Evolutionary conservation across 371 early-diverging fungal genomes (phyloP).

Genomic region (Batrachochytrium dendrobatidis): DNA sequence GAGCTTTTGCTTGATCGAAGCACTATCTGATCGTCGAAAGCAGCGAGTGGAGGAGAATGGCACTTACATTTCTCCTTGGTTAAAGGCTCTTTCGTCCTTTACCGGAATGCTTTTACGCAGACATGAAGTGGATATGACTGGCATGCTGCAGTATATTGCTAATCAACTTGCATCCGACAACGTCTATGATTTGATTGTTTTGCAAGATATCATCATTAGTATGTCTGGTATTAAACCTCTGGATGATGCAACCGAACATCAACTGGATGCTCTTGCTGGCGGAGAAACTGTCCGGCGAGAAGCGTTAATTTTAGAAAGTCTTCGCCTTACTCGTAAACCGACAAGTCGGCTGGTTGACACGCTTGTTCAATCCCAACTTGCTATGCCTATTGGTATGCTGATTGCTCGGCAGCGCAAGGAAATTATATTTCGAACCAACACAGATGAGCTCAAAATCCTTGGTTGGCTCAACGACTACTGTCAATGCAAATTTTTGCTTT

Average conservation of each 20-base stretch:
- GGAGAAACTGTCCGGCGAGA: constrained; percentile 52
- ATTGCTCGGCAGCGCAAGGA: constrained; percentile 47
- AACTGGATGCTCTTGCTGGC: constrained; percentile 62
- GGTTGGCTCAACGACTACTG: constrained; percentile 51
- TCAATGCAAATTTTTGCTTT: constrained; percentile 56
- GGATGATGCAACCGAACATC: constrained; percentile 38
- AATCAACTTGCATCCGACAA: constrained; percentile 50
- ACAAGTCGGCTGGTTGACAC: constrained; percentile 48
- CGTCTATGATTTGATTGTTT: constrained; percentile 45
- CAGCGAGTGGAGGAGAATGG: constrained; percentile 51
- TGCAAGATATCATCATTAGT: constrained; percentile 66
- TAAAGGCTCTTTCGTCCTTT: constrained; percentile 59
- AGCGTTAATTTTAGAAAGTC: constrained; percentile 36
- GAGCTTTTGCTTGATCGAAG: constrained; percentile 62
- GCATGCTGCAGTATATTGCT: constrained; percentile 59
- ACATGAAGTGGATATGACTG: constrained; percentile 57
- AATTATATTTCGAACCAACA: constrained; percentile 25
- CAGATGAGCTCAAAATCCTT: constrained; percentile 40
- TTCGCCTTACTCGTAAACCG: constrained; percentile 45
- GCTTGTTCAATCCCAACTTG: constrained; percentile 48
- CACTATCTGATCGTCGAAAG: constrained; percentile 47
- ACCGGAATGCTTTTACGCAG: constrained; percentile 63
- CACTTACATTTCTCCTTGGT: constrained; percentile 41
- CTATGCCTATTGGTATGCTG: constrained; percentile 49
- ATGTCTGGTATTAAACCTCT: constrained; percentile 65